phyloP scores from a whole-genome alignment of 129 eudicot species.

The Logfia minima region DNA sequence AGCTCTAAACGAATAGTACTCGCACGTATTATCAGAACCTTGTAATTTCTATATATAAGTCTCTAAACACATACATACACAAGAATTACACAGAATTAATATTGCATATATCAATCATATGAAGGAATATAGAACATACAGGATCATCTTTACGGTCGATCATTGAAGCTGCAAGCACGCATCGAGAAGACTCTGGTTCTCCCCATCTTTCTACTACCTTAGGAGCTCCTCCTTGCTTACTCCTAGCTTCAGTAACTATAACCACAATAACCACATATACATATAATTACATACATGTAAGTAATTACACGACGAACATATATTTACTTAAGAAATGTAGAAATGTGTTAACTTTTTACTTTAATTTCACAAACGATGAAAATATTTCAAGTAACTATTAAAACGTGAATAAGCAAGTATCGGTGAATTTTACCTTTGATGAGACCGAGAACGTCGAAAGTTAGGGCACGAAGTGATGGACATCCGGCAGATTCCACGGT shows the following conservation, averaged over 20 bases:
- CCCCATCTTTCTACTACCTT: constrained; percentile 98
- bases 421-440: constrained; percentile 57
- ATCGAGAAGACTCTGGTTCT: constrained; percentile 67
- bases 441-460: constrained; percentile 84
- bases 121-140: constrained; percentile 35
- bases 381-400: neutral
- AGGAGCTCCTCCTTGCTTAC: constrained; percentile 56
- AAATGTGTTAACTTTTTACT: neutral
- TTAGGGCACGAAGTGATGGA: constrained; percentile 83
- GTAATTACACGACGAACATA: neutral
- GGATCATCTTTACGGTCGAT: constrained; percentile 67
- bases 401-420: constrained; percentile 16
- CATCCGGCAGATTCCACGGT: constrained; percentile 49
- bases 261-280: constrained; percentile 12
- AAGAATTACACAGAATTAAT: neutral
- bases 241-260: constrained; percentile 78
- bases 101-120: neutral
- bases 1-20: neutral
- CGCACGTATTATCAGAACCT: neutral
- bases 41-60: neutral
- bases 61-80: neutral
- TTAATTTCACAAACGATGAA: neutral
- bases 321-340: too few relatives aligned
- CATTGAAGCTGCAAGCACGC: constrained; percentile 69
- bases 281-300: neutral